phyloP scores from a whole-genome alignment of 108 stramenopile species.

The Ochromonas danica region DNA sequence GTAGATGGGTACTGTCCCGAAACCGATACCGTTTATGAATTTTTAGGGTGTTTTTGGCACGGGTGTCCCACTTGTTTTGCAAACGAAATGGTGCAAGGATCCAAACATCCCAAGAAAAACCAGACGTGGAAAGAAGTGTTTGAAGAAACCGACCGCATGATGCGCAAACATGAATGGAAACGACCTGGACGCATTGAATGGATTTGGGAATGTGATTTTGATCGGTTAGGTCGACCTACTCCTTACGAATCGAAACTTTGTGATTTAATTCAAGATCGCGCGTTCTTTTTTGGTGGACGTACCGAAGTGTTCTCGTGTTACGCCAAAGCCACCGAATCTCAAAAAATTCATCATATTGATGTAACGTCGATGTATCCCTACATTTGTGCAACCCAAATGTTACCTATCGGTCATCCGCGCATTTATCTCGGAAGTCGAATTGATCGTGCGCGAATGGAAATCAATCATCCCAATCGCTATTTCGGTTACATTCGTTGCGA shows the following conservation, averaged over 20 bases:
- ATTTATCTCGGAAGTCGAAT: constrained; percentile 16
- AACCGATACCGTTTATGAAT: constrained; percentile 16
- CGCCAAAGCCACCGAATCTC: constrained; percentile 13
- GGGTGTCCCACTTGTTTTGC: constrained; percentile 13
- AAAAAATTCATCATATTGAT: constrained; percentile 18
- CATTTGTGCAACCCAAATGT: constrained; percentile 15
- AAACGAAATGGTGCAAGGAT: constrained; percentile 15
- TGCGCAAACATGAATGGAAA: constrained; percentile 15
- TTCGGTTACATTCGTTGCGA: constrained; percentile 15
- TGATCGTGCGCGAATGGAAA: constrained; percentile 14
- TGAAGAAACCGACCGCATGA: constrained; percentile 14
- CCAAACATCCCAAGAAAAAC: constrained; percentile 15
- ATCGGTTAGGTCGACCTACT: constrained; percentile 14
- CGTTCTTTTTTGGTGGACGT: constrained; percentile 15
- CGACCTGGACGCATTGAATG: constrained; percentile 13
- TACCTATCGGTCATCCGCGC: constrained; percentile 13
- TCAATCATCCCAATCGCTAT: constrained; percentile 15
- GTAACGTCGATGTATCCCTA: constrained; percentile 15
- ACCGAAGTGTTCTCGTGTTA: constrained; percentile 15
- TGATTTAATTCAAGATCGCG: constrained; percentile 16
- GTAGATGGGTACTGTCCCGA: constrained; percentile 13
- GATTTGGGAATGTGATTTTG: constrained; percentile 16
- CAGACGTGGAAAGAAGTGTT: constrained; percentile 15
- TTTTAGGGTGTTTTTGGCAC: constrained; percentile 15
- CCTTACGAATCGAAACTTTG: constrained; percentile 15